Evolutionary conservation across 805 yeast species (phyloP).

Genomic region (Hemisphaericaspora nanyangensis): DNA sequence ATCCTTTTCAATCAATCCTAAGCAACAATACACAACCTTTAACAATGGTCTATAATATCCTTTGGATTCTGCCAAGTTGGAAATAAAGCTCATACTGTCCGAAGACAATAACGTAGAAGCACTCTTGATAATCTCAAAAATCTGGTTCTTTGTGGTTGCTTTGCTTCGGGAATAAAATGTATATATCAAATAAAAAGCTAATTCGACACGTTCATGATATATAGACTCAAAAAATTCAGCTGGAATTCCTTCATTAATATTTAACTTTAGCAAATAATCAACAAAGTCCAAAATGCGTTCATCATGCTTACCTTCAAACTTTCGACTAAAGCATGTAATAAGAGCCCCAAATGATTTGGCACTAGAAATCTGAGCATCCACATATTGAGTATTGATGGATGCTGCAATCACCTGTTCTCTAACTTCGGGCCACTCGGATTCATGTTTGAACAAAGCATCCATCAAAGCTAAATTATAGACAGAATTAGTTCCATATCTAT

Average conservation of each 20-base stretch:
- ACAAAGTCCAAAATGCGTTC: constrained; percentile 37
- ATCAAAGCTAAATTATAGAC: constrained; percentile 59
- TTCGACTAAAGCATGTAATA: constrained; percentile 59
- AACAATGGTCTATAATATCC: constrained; percentile 57
- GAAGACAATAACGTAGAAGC: constrained; percentile 46
- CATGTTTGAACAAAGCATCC: constrained; percentile 52
- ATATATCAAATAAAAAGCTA: constrained; percentile 53
- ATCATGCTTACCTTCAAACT: constrained; percentile 19
- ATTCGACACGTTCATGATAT: constrained; percentile 60
- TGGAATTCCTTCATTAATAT: constrained; percentile 49
- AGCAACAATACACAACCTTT: constrained; percentile 49
- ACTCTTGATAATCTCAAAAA: constrained; percentile 41
- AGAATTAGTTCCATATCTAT: constrained; percentile 49
- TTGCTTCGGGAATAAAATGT: constrained; percentile 32
- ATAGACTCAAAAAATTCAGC: constrained; percentile 46
- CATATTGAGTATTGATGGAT: constrained; percentile 59
- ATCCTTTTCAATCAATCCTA: constrained; percentile 42
- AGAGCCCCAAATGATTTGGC: constrained; percentile 80
- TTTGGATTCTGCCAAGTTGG: constrained; percentile 34
- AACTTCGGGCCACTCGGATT: constrained; percentile 38
- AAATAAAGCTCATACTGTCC: constrained; percentile 44
- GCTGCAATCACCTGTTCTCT: constrained; percentile 52
- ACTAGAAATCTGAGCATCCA: constrained; percentile 62
- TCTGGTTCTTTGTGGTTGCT: constrained; percentile 21
- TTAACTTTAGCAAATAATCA: constrained; percentile 47